Evolutionary conservation across 106 monocot species (phyloP), one percentile per base, ranked within the genome.

Genomic region (Allium fistulosum): DNA sequence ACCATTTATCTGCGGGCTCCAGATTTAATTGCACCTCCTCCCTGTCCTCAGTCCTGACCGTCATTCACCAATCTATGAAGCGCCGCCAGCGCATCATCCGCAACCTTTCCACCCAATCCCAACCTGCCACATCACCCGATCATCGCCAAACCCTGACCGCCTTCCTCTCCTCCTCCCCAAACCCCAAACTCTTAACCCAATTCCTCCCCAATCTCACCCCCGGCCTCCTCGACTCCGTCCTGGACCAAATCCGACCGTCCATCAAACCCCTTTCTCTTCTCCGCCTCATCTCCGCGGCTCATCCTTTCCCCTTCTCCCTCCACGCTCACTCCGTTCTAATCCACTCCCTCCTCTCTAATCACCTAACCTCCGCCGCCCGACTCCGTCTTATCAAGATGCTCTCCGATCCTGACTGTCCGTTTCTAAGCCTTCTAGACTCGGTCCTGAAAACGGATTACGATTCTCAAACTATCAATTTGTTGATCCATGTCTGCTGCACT

Each of bases 401-500:
- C 66, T 26, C 49, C 7, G 83, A 71, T 26, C 67, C 62, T 22
- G 12, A 12, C 62, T 53, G 58, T 18, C 72, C 59, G 12, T 63
- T 82, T 45, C 74, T 46, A 7, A 26, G 60, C 64, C 58, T 68
- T 16, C 68, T 79, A 13, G 53, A 17, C 67, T 65, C 53, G 46
- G 27, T 51, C 64, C 14, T 51, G 26, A 60, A 3, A 26, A 77
- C 59, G n/a, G 37, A 57, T 48, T 75, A 47, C 53, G 65, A 9
- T 62, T 65, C 49, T 62, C 76, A 14, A 37, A 9, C 56, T 37
- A 55, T 67, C 7, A 85, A 91, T 45, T 17, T 74, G 7, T 55
- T 95, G 10, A 60, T 82, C 48, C 88, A 80, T 58, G 73, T 84
- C 1, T 84, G 78, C 71, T 80, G 82, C 73, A 72, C 80, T 0